Evolutionary conservation across 306 rosid genomes (phyloP).

Genomic region (Sicyos edulis): DNA sequence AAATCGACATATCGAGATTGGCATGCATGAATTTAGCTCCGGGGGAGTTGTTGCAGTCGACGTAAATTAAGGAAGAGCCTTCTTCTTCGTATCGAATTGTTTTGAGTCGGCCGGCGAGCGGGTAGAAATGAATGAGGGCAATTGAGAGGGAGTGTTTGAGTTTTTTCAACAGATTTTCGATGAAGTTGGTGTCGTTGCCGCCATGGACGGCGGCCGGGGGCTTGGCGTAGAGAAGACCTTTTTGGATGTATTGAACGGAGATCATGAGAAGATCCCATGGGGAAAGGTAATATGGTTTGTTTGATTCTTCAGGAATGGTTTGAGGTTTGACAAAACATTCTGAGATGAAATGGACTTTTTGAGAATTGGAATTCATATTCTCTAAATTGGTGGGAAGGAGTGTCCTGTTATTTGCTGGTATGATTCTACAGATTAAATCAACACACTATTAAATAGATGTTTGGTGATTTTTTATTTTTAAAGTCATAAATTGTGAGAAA

Average conservation of each 20-base stretch:
- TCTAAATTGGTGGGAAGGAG: background rate
- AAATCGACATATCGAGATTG: slow-evolving; percentile 30
- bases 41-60: slow-evolving; percentile 33
- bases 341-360: slow-evolving; percentile 19
- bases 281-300: slow-evolving; percentile 31
- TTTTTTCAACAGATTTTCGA: slow-evolving; percentile 20
- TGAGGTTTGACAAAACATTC: slow-evolving; percentile 33
- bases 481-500: too few species aligned
- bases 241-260: slow-evolving; percentile 48
- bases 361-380: background rate
- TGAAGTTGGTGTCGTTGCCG: slow-evolving; percentile 14
- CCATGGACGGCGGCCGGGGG: slow-evolving; percentile 20
- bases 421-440: too few species aligned
- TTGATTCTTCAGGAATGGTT: slow-evolving; percentile 19
- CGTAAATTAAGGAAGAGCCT: slow-evolving; percentile 27
- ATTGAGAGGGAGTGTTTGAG: slow-evolving; percentile 53
- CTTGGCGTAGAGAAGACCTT: slow-evolving; percentile 58
- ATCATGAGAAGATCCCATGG: slow-evolving; percentile 47
- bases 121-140: slow-evolving; percentile 55
- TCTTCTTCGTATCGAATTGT: slow-evolving; percentile 30
- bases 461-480: too few species aligned
- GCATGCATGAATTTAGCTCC: slow-evolving; percentile 54
- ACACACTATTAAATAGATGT: background rate
- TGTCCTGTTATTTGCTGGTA: background rate
- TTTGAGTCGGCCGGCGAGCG: slow-evolving; percentile 47